Evolutionary conservation across 1,284 basidiomycete species (phyloP).

Genomic region (Xerocomus minutiporus): DNA sequence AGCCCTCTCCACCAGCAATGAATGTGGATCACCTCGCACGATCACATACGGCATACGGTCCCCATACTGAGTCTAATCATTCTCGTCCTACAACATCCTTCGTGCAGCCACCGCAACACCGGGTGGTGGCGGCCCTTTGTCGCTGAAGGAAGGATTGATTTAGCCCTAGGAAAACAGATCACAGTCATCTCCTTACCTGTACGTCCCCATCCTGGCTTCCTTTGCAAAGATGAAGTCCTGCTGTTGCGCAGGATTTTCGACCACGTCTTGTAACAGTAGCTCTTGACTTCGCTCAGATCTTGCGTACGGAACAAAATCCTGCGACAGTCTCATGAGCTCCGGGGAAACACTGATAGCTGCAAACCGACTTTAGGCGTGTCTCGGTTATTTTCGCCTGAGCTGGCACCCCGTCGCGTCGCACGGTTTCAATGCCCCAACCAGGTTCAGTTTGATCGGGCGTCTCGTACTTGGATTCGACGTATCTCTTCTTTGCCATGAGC

Average conservation of each 20-base stretch:
- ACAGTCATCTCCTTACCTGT: constrained; percentile 52
- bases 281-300: constrained; percentile 86
- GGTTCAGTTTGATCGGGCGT: constrained; percentile 74
- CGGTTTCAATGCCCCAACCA: constrained; percentile 95
- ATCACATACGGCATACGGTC: constrained; percentile 94
- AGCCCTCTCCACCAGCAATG: constrained; percentile 78
- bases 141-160: constrained; percentile 39
- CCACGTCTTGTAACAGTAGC: constrained; percentile 86
- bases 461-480: constrained; percentile 96
- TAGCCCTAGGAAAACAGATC: too few relatives aligned
- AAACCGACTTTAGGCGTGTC: constrained; percentile 69
- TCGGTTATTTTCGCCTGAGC: constrained; percentile 91
- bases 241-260: constrained; percentile 77
- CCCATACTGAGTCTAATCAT: constrained; percentile 85
- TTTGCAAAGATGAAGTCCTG: constrained; percentile 96
- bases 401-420: constrained; percentile 84
- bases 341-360: neutral
- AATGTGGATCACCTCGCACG: constrained; percentile 58
- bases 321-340: neutral
- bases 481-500: constrained; percentile 93
- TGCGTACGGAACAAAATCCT: constrained; percentile 87
- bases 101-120: constrained; percentile 85
- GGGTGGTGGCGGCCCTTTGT: constrained; percentile 82
- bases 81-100: constrained; percentile 69
- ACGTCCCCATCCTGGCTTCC: constrained; percentile 88